Percentiles rank a stretch among this genome's conserved stretches.
phyloP scores from a whole-genome alignment of 108 stramenopile species.

The Skeletonema potamos region DNA sequence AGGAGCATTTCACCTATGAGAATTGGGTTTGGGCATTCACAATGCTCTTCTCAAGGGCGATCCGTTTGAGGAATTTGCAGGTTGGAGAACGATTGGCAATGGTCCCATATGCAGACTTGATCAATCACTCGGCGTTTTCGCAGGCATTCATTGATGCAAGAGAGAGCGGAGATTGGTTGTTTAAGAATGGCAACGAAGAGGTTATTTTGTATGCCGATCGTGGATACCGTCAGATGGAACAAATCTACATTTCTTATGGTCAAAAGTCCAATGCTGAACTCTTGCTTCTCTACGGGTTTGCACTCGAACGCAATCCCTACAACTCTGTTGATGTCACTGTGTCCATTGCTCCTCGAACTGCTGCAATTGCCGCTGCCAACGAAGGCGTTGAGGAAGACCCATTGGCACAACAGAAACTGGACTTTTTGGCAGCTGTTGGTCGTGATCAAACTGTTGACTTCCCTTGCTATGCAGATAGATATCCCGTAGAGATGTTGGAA shows the following conservation, averaged over 20 bases:
- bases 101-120: conserved; percentile 95
- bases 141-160: conserved; percentile 82
- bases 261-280: conserved; percentile 95
- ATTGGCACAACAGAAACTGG: conserved; percentile 84
- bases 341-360: conserved; percentile 73
- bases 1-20: conserved; percentile 82
- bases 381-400: conserved; percentile 59
- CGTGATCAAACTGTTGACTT: conserved; percentile 84
- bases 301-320: conserved; percentile 94
- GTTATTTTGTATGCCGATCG: conserved; percentile 93
- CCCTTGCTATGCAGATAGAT: conserved; percentile 94
- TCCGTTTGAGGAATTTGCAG: conserved; percentile 71
- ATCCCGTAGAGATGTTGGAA: conserved; percentile 93
- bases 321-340: conserved; percentile 95
- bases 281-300: conserved; percentile 93
- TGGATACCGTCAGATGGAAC: conserved; percentile 93
- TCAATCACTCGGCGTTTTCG: conserved; percentile 95
- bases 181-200: conserved; percentile 89
- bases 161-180: conserved; percentile 85
- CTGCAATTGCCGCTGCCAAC: conserved; percentile 51
- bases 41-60: conserved; percentile 90
- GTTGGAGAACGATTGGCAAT: conserved; percentile 87
- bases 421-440: conserved; percentile 81
- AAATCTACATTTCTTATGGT: conserved; percentile 93
- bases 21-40: conserved; percentile 96